A percentile compares a stretch with the other conserved stretches of the same genome.
Conservation (phyloP, 805 yeast species). For the Zygosaccharomyces bailii region DNA sequence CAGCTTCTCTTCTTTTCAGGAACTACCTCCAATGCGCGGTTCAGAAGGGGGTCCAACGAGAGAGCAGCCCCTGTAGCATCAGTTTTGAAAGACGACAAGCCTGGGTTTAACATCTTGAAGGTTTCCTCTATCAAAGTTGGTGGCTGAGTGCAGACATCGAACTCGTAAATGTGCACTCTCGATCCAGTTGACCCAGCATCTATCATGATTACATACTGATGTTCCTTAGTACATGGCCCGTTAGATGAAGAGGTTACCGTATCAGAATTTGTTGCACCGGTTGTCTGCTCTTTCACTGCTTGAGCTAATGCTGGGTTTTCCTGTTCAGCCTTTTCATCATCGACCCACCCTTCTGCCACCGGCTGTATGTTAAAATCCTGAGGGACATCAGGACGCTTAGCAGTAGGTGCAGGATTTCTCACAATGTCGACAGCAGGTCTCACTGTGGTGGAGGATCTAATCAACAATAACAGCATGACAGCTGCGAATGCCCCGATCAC, state of each 20-base stretch:
- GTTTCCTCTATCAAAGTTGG: conserved; percentile 77
- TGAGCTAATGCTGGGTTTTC: conserved; percentile 26
- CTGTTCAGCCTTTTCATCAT: conserved; percentile 20
- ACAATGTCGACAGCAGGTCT: conserved; percentile 17
- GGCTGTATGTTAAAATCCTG: conserved; percentile 23
- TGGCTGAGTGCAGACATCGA: conserved; percentile 80
- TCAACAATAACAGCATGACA: conserved; percentile 47
- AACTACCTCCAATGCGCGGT: conserved; percentile 69
- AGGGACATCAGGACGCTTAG: conserved; percentile 19
- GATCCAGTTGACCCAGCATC: conserved; percentile 99
- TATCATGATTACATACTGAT: conserved; percentile 83
- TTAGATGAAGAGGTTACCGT: conserved; percentile 8
- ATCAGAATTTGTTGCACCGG: neutral
- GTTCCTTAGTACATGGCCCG: conserved; percentile 39
- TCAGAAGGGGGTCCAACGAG: conserved; percentile 80
- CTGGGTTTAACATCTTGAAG: conserved; percentile 89
- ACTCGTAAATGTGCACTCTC: conserved; percentile 89
- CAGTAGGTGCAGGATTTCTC: conserved; percentile 18
- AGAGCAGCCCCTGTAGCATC: conserved; percentile 83
- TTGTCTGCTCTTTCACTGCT: conserved; percentile 23
- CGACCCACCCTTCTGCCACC: conserved; percentile 25
- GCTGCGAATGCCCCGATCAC: conserved; percentile 49
- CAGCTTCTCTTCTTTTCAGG: conserved; percentile 73
- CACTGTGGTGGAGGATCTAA: conserved; percentile 42
- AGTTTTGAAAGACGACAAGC: conserved; percentile 78